Evolutionary conservation across 2,329 filamentous ascomycete genomes (phyloP).

Genomic region (Penicillium digitatum): DNA sequence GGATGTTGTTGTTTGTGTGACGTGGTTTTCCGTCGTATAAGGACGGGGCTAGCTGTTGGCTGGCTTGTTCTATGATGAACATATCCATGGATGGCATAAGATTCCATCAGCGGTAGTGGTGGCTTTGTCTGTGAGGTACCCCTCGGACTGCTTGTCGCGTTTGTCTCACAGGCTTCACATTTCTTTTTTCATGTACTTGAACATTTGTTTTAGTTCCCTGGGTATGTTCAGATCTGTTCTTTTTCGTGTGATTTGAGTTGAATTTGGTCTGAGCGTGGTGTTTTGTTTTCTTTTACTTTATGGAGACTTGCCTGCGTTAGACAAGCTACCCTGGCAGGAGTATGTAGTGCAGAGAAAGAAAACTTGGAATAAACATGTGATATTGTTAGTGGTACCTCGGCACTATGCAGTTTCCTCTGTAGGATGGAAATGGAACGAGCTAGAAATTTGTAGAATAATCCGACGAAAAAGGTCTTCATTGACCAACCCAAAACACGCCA

Average conservation of each 20-base stretch:
- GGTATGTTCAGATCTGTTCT: background rate
- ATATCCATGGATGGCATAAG: background rate
- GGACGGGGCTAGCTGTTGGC: background rate
- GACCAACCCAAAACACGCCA: background rate
- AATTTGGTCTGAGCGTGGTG: conserved; percentile 1
- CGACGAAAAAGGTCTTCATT: background rate
- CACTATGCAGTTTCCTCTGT: background rate
- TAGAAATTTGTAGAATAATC: background rate
- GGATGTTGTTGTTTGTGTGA: conserved; percentile 49
- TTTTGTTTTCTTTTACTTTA: conserved; percentile 1
- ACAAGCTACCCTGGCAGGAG: background rate
- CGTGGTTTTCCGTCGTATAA: conserved; percentile 44
- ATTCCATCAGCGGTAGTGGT: background rate
- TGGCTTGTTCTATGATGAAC: background rate
- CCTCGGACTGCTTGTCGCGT: background rate
- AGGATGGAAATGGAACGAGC: background rate
- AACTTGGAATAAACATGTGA: background rate
- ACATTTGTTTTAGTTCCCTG: background rate
- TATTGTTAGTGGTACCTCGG: background rate
- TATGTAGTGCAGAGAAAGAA: background rate
- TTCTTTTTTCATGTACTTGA: background rate
- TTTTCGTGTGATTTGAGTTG: conserved; percentile 3
- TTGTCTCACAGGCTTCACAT: background rate
- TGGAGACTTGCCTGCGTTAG: background rate
- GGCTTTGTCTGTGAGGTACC: background rate